Evolutionary conservation across 192 early-diverging fungal genomes (phyloP).

Genomic region (Backusella tarrabulga): DNA sequence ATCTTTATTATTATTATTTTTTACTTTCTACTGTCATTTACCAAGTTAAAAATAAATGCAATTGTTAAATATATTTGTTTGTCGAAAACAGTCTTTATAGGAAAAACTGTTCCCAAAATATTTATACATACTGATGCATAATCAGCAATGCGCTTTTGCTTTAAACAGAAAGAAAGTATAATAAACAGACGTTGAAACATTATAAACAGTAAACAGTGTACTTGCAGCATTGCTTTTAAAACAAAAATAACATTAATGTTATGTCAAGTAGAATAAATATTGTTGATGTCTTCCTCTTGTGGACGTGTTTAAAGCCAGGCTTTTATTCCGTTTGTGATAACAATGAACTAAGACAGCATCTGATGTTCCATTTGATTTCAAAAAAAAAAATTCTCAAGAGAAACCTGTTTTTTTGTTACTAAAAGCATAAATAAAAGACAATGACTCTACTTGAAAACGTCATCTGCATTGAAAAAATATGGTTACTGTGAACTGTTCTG

Average conservation of each 20-base stretch:
- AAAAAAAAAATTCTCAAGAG: not conserved
- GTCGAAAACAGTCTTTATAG: too few relatives aligned
- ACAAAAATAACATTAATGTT: not conserved
- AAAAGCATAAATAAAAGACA: constrained; percentile 1
- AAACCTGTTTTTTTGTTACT: constrained; percentile 3
- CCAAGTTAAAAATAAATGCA: not conserved
- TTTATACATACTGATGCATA: not conserved
- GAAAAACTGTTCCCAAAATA: not conserved
- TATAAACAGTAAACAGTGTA: not conserved
- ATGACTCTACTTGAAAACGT: not conserved
- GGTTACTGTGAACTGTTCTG: not conserved
- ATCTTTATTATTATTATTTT: too few relatives aligned
- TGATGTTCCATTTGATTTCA: not conserved
- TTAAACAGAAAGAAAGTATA: not conserved
- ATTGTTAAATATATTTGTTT: not conserved
- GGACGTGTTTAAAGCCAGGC: not conserved
- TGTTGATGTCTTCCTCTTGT: not conserved
- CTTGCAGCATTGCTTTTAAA: not conserved
- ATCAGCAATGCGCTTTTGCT: not conserved
- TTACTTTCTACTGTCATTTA: not conserved
- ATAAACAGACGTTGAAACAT: not conserved
- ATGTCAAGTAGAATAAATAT: constrained; percentile 2
- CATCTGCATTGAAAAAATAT: not conserved
- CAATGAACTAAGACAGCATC: not conserved
- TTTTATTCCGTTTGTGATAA: not conserved